These are phyloP conservation scores for Exophiala alcalophila DNA, from an alignment of 2,329 filamentous ascomycete species.

Conservation along the genomic window DNA sequence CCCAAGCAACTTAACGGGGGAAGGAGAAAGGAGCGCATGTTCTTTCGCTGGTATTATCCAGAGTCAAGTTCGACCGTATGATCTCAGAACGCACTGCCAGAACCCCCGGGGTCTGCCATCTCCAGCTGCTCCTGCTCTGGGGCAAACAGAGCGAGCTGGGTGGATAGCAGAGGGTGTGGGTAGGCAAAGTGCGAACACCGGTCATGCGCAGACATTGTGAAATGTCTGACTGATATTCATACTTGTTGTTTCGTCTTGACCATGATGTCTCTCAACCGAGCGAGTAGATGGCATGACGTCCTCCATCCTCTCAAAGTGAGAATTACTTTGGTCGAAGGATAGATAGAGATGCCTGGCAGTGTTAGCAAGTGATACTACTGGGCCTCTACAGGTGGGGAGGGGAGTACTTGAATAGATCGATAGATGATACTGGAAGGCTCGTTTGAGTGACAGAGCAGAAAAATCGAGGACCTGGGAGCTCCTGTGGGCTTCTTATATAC, in stretches of 20 bases:
- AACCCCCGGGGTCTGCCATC: constrained; percentile 13
- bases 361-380: constrained; percentile 5
- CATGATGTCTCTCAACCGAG: constrained; percentile 31
- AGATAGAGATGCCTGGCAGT: constrained; percentile 4
- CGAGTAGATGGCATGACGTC: constrained; percentile 25
- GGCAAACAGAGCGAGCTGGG: constrained; percentile 19
- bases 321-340: constrained; percentile 16
- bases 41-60: constrained; percentile 99
- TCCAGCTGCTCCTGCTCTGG: too few relatives aligned
- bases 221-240: constrained; percentile 15
- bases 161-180: constrained; percentile 29
- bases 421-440: too few relatives aligned
- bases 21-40: constrained; percentile 70
- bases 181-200: constrained; percentile 55
- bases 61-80: constrained; percentile 96
- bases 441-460: too few relatives aligned
- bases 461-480: too few relatives aligned
- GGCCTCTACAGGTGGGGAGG: too few relatives aligned
- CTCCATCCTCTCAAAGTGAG: constrained; percentile 25
- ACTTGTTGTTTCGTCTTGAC: constrained; percentile 45
- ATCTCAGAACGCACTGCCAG: constrained; percentile 63
- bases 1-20: constrained; percentile 21
- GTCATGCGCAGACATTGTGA: constrained; percentile 53
- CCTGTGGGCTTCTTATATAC: too few relatives aligned
- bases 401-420: too few relatives aligned